Evolutionary conservation across 148 eudicot genomes (phyloP), one percentile per base, ranked within the genome.

Genomic region (Rhododendron griersonianum): DNA sequence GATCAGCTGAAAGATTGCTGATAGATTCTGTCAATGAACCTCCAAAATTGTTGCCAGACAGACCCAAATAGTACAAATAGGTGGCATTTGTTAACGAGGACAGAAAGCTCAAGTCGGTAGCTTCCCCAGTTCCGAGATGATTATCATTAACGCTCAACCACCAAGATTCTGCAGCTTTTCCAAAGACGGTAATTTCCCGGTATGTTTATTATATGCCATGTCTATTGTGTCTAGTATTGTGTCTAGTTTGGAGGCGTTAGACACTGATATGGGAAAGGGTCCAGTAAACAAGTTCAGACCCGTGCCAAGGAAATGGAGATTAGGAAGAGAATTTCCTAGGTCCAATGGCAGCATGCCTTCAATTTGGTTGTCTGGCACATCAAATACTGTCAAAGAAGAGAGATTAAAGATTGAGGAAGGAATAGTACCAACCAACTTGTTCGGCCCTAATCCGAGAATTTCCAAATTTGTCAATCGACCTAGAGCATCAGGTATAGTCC

Each of bases 361-460:
- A 8, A 89, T 55, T 2, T 61, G 39, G 69, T 89, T 85, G 7
- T 41, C 39, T 8, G 73, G 39, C 55, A 89, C 73, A 2, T 50
- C 37, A 23, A 86, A 84, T 15, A 41, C 7, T 11, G 9, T 11
- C 7, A 86, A 37, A 3, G 85, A 73, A 5, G 88, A 89, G 11
- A 89, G 50, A 61, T 89, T 89, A 65, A 53, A 84, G 15, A 89
- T 76, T 3, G 85, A 65, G 11, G 50, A 23, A 47, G 90, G 90
- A 74, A 89, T 21, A 6, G 28, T 86, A 8, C 90, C 87, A 8
- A 51, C 57, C 18, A 51, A 51, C 57, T 51, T 51, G 57, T 51
- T 51, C 18, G 3, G 4, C 15, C 57, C 57, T 51, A 51, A 51
- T 51, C 15, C 15, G 16, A 51, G 81, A 80, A 48, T 50, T 84